Evolutionary conservation across 805 yeast species (phyloP).

Genomic region (Cyberlindnera petersonii): DNA sequence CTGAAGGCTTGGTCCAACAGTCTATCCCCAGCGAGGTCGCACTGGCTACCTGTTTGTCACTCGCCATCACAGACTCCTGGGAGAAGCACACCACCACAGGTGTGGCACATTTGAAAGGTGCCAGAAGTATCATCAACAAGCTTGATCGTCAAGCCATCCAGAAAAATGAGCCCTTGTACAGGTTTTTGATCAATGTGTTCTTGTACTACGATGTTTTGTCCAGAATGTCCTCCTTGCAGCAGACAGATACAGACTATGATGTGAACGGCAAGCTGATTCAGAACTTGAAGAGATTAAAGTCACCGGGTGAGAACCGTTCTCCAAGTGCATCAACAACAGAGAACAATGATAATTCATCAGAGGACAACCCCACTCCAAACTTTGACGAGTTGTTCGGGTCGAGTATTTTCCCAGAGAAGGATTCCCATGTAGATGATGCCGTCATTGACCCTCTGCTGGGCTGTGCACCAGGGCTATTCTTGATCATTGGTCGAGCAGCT

Average conservation of each 20-base stretch:
- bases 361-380: slow-evolving; percentile 9
- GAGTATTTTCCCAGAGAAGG: slow-evolving; percentile 12
- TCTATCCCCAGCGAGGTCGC: slow-evolving; percentile 61
- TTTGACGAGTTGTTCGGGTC: slow-evolving; percentile 17
- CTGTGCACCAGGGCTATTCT: slow-evolving; percentile 60
- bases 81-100: slow-evolving; percentile 64
- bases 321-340: no score
- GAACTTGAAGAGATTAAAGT: slow-evolving; percentile 11
- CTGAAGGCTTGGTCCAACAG: slow-evolving; percentile 47
- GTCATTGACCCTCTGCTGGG: slow-evolving; percentile 62
- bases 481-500: slow-evolving; percentile 62
- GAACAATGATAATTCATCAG: background rate
- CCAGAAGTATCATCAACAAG: slow-evolving; percentile 54
- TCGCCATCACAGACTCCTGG: slow-evolving; percentile 69
- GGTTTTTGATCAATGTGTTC: slow-evolving; percentile 44
- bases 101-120: slow-evolving; percentile 65
- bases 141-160: slow-evolving; percentile 20
- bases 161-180: slow-evolving; percentile 18
- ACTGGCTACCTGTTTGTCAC: slow-evolving; percentile 56
- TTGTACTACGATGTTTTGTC: slow-evolving; percentile 65
- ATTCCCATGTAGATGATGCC: slow-evolving; percentile 12
- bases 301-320: slow-evolving; percentile 4
- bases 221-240: slow-evolving; percentile 53
- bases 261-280: slow-evolving; percentile 15
- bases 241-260: slow-evolving; percentile 32